These are phyloP conservation scores for Limnomonas spitsbergensis DNA, from an alignment of 139 green algal genomes.

Conservation along the genomic window DNA sequence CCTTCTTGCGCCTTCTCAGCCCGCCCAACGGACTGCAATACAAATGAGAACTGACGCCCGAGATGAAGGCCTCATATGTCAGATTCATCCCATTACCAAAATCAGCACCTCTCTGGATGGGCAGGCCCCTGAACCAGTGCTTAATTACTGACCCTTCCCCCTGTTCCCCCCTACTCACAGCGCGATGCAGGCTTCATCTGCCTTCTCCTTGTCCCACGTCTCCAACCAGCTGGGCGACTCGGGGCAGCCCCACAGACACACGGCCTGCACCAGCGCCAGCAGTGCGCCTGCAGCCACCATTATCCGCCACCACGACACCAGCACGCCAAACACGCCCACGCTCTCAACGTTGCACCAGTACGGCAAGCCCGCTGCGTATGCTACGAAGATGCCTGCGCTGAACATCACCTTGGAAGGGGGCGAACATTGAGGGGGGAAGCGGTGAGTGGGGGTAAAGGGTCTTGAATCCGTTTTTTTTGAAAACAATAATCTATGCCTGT, in stretches of 20 bases:
- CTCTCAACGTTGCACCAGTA: slow-evolving; percentile 29
- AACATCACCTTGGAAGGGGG: background rate
- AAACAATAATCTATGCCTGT: too few species aligned
- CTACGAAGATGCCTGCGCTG: slow-evolving; percentile 53
- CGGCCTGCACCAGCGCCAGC: slow-evolving; percentile 39
- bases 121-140: too few species aligned
- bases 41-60: too few species aligned
- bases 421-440: too few species aligned
- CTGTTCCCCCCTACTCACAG: background rate
- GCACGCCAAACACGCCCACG: slow-evolving; percentile 17
- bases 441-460: too few species aligned
- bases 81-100: too few species aligned
- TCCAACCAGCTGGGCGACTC: slow-evolving; percentile 70
- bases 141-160: too few species aligned
- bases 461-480: too few species aligned
- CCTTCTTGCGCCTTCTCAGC: background rate
- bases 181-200: slow-evolving; percentile 8
- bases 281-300: slow-evolving; percentile 56
- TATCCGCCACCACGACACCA: slow-evolving; percentile 41
- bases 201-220: slow-evolving; percentile 28
- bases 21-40: too few species aligned
- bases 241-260: slow-evolving; percentile 42
- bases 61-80: too few species aligned
- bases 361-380: slow-evolving; percentile 49
- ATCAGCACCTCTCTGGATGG: too few species aligned